Percentiles rank a stretch among this genome's conserved stretches.
Conservation (phyloP, 1,284 basidiomycete species). For the Trichosporon faecale region DNA sequence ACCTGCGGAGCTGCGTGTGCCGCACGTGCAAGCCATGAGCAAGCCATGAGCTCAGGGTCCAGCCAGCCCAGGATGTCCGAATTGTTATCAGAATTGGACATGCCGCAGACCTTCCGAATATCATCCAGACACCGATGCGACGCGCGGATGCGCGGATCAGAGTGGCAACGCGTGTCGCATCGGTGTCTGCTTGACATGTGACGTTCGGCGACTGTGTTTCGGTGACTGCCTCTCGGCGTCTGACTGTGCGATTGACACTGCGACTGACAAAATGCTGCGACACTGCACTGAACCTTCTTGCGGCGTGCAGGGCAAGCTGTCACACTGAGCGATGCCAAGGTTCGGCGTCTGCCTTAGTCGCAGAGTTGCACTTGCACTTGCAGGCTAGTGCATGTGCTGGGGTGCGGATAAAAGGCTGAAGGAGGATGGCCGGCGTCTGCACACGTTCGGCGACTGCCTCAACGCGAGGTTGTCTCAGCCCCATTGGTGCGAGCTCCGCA, state of each 20-base stretch:
- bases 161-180: background rate
- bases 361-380: background rate
- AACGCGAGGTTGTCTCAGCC: background rate
- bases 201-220: background rate
- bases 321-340: background rate
- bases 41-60: background rate
- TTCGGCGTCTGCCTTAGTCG: background rate
- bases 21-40: background rate
- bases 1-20: background rate
- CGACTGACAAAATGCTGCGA: no score
- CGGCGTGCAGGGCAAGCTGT: no score
- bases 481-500: background rate
- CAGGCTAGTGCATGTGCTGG: no score
- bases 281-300: no score
- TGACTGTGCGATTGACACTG: background rate
- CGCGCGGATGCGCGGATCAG: background rate
- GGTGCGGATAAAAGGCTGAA: background rate
- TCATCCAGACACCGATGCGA: background rate
- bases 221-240: background rate
- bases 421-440: no score
- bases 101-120: background rate
- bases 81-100: background rate
- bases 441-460: background rate
- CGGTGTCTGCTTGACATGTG: background rate
- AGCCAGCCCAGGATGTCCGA: background rate